phyloP scores from a whole-genome alignment of 176 grass and related monocot species.

The Juncus effusus region DNA sequence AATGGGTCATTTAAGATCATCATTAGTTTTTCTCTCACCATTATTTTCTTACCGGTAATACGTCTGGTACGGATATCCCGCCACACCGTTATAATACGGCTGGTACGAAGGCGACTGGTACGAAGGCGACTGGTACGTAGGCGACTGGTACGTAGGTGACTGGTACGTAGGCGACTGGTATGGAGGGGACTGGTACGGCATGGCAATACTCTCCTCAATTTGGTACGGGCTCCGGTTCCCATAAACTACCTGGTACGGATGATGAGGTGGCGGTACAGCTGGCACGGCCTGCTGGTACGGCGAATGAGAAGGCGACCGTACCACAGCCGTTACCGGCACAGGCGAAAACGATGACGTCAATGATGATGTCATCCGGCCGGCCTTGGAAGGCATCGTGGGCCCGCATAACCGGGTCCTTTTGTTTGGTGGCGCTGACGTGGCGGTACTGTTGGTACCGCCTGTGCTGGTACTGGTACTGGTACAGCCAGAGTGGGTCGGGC shows the following conservation, averaged over 20 bases:
- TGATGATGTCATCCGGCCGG: constrained; percentile 68
- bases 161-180: constrained; percentile 64
- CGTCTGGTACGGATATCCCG: constrained; percentile 59
- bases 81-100: constrained; percentile 46
- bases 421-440: constrained; percentile 54
- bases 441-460: constrained; percentile 38
- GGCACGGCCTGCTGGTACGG: constrained; percentile 20
- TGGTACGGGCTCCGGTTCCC: constrained; percentile 70
- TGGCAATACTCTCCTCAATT: constrained; percentile 46
- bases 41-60: constrained; percentile 68
- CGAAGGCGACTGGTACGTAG: constrained; percentile 51
- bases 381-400: constrained; percentile 91
- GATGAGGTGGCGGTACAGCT: constrained; percentile 30
- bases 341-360: constrained; percentile 30
- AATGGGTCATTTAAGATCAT: constrained; percentile 56
- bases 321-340: constrained; percentile 35
- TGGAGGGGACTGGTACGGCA: constrained; percentile 59
- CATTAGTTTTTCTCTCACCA: constrained; percentile 56
- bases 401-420: constrained; percentile 58
- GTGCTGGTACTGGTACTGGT: constrained; percentile 29
- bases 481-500: constrained; percentile 33
- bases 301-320: constrained; percentile 51
- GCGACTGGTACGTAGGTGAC: constrained; percentile 52
- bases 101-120: constrained; percentile 66
- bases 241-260: constrained; percentile 62